phyloP scores from a whole-genome alignment of 164 flowering plant species.

The Vitis riparia region DNA sequence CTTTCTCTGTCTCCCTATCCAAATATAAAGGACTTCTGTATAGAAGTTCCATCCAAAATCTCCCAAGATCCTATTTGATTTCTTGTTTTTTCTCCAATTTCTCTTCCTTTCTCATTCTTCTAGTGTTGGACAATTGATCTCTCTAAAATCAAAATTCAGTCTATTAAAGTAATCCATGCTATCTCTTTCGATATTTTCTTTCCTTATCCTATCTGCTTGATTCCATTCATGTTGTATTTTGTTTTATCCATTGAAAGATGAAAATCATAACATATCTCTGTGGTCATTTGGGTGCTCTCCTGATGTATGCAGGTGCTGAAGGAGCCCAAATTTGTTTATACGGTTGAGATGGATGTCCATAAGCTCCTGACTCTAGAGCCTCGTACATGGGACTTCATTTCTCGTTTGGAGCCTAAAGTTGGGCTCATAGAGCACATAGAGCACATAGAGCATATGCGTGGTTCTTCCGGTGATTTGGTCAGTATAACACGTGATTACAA shows the following conservation, averaged over 20 bases:
- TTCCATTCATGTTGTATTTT: background rate
- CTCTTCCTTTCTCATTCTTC: no score
- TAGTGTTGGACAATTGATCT: no score
- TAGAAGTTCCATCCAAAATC: no score
- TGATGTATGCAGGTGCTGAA: constrained; percentile 52
- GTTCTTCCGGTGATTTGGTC: constrained; percentile 55
- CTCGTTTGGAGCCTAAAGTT: constrained; percentile 69
- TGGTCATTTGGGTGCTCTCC: constrained; percentile 4
- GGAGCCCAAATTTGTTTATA: constrained; percentile 91
- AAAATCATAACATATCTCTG: background rate
- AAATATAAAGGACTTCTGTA: no score
- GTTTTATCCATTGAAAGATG: background rate
- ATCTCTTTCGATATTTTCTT: no score
- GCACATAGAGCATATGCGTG: constrained; percentile 22
- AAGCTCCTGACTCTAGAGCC: constrained; percentile 76
- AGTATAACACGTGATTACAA: constrained; percentile 42
- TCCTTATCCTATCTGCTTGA: no score
- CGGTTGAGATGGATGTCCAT: constrained; percentile 83
- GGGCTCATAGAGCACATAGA: constrained; percentile 65
- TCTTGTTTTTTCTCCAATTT: no score
- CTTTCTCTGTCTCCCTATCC: no score
- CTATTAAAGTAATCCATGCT: no score
- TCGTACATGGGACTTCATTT: constrained; percentile 77
- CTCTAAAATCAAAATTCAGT: no score
- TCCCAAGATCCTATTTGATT: no score